Conservation (phyloP, 306 rosid species). For the Myrica gale region DNA sequence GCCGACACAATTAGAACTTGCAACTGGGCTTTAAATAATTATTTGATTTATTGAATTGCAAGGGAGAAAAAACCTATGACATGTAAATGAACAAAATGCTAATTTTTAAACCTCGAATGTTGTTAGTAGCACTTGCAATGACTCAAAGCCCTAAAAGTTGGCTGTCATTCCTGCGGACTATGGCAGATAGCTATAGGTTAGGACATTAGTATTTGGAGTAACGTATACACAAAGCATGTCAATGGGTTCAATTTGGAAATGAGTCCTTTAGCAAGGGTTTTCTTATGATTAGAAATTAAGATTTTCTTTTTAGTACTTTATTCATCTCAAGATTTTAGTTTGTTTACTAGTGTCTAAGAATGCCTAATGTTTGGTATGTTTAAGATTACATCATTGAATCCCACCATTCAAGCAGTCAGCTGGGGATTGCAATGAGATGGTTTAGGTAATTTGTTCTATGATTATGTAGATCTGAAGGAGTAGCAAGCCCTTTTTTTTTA, state of each 20-base stretch:
- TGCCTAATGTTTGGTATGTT: background rate
- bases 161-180: too few species aligned
- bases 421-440: background rate
- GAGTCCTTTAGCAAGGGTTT: background rate
- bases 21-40: background rate
- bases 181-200: too few species aligned
- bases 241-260: background rate
- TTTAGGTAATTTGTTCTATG: background rate
- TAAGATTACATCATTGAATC: background rate
- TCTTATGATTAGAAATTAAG: background rate
- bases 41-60: background rate
- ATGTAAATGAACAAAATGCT: background rate
- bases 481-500: background rate
- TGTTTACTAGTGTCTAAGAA: background rate
- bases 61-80: background rate
- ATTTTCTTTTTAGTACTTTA: background rate
- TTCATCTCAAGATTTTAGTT: background rate
- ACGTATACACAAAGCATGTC: background rate
- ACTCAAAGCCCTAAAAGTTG: background rate
- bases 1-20: background rate
- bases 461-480: background rate
- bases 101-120: background rate
- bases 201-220: too few species aligned
- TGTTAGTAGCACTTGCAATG: background rate
- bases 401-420: background rate